Conservation (phyloP, 1,284 basidiomycete species). For the Fomes fomentarius region DNA sequence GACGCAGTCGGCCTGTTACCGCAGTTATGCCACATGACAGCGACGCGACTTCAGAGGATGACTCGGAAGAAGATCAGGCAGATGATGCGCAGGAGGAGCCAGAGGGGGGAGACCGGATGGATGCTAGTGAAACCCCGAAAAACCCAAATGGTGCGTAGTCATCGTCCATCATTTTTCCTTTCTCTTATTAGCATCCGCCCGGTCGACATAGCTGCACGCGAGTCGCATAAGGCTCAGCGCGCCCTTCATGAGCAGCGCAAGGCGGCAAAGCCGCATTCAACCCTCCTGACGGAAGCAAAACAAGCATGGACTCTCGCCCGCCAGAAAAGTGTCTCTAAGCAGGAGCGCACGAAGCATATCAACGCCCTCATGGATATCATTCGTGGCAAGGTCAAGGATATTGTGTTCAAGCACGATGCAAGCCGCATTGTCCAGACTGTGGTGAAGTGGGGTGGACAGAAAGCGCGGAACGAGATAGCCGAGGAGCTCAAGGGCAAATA, state of each 20-base stretch:
- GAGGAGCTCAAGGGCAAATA: constrained; percentile 81
- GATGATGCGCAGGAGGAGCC: constrained; percentile 37
- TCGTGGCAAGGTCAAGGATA: constrained; percentile 79
- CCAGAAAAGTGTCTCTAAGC: constrained; percentile 69
- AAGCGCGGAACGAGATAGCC: constrained; percentile 79
- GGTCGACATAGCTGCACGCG: constrained; percentile 50
- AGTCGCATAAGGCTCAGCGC: constrained; percentile 72
- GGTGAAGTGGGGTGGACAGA: constrained; percentile 82
- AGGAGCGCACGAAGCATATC: constrained; percentile 78
- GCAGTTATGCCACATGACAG: constrained; percentile 34
- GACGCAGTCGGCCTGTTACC: constrained; percentile 59
- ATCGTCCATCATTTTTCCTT: neutral
- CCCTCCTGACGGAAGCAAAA: constrained; percentile 75
- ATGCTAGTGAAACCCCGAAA: constrained; percentile 36
- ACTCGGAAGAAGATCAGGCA: constrained; percentile 34
- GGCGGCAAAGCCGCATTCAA: constrained; percentile 79
- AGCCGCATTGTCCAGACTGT: constrained; percentile 87
- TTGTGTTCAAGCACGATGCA: constrained; percentile 89
- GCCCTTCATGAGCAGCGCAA: constrained; percentile 64
- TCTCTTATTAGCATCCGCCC: neutral
- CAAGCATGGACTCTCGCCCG: constrained; percentile 82
- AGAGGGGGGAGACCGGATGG: constrained; percentile 20
- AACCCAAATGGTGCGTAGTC: constrained; percentile 56
- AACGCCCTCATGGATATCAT: constrained; percentile 73
- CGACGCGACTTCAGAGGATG: constrained; percentile 38